Percentiles rank a stretch among this genome's conserved stretches.
Conservation (phyloP, 352 stramenopile genomes). For the Phytopythium montanum region DNA sequence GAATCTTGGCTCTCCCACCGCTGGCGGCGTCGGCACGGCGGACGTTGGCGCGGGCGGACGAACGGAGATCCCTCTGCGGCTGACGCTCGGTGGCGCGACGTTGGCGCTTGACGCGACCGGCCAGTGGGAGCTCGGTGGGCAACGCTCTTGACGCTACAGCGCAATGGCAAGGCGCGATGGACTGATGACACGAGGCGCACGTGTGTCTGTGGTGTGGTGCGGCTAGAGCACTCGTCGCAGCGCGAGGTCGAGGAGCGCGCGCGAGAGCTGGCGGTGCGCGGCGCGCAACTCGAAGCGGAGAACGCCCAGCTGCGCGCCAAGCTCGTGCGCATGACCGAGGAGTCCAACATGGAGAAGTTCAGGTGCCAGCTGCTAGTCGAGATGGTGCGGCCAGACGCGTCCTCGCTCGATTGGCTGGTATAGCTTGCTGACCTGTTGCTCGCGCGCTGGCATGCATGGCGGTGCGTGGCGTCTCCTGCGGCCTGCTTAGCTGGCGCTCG, state of each 20-base stretch:
- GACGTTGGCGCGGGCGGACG: conserved; percentile 15
- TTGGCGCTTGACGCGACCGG: conserved; percentile 37
- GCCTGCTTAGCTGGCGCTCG: conserved; percentile 61
- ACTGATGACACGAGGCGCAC: conserved; percentile 7
- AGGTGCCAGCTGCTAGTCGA: conserved; percentile 86
- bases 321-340: conserved; percentile 57
- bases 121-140: conserved; percentile 67
- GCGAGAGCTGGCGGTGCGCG: conserved; percentile 34
- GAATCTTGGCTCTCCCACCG: neutral
- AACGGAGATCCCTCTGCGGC: conserved; percentile 53
- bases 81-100: conserved; percentile 53
- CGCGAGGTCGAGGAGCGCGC: conserved; percentile 33
- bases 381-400: conserved; percentile 42
- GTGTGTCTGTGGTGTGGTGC: conserved; percentile 6
- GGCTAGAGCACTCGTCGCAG: conserved; percentile 65
- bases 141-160: neutral
- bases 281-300: conserved; percentile 48
- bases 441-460: neutral
- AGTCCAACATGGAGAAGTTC: conserved; percentile 88
- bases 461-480: conserved; percentile 1
- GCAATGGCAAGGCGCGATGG: conserved; percentile 1
- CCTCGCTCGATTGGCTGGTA: neutral
- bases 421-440: neutral
- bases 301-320: conserved; percentile 59
- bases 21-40: conserved; percentile 3